Evolutionary conservation across 352 stramenopile species (phyloP).

Genomic region (Phytopythium boreale): DNA sequence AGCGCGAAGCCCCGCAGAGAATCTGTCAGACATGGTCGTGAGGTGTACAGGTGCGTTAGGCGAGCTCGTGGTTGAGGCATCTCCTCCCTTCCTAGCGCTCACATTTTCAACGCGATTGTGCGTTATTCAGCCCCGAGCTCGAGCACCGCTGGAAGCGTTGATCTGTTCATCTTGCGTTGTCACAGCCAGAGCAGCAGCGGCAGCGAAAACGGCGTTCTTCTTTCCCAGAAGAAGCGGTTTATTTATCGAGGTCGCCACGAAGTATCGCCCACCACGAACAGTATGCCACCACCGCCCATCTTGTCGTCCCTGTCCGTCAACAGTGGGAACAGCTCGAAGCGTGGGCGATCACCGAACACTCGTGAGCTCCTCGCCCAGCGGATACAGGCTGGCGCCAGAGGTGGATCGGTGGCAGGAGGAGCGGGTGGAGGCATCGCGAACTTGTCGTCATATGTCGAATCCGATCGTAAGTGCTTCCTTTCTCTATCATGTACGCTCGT

Average conservation of each 20-base stretch:
- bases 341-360: conserved; percentile 39
- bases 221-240: conserved; percentile 50
- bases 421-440: conserved; percentile 25
- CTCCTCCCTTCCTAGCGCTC: neutral
- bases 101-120: neutral
- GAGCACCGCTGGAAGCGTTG: conserved; percentile 34
- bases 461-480: conserved; percentile 39
- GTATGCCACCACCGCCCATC: neutral
- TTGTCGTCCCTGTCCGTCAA: conserved; percentile 4
- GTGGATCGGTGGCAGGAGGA: neutral
- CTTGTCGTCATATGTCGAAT: conserved; percentile 69
- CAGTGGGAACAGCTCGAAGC: conserved; percentile 33
- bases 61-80: neutral
- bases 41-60: conserved; percentile 60
- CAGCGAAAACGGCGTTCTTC: conserved; percentile 29
- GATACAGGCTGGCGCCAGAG: conserved; percentile 10
- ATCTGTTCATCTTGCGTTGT: conserved; percentile 51
- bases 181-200: conserved; percentile 17
- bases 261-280: conserved; percentile 1
- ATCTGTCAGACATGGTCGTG: conserved; percentile 68
- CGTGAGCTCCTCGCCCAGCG: conserved; percentile 6
- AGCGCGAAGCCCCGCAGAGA: conserved; percentile 44
- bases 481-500: neutral
- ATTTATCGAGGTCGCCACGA: conserved; percentile 48
- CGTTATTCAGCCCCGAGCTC: conserved; percentile 40